phyloP scores from a whole-genome alignment of 768 basidiomycete species.

The Fistulinella prunicolor region DNA sequence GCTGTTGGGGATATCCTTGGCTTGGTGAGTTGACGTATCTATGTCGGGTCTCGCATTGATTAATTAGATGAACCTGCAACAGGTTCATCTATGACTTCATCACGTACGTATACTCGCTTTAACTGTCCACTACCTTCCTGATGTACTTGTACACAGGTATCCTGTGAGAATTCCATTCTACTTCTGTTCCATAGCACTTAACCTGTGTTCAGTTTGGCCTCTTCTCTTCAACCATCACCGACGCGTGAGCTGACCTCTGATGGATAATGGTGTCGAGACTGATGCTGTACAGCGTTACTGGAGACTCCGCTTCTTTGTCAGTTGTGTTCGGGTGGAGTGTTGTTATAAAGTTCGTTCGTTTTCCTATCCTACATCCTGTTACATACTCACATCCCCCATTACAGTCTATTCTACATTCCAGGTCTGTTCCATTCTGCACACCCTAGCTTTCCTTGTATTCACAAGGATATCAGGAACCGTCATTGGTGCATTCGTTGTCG shows the following conservation, averaged over 20 bases:
- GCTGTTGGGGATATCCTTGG: slow-evolving; percentile 69
- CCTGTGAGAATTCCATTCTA: slow-evolving; percentile 45
- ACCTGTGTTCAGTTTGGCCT: slow-evolving; percentile 59
- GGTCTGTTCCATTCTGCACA: slow-evolving; percentile 28
- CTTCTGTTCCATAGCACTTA: neutral
- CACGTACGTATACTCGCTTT: slow-evolving; percentile 42
- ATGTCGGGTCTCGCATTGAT: neutral
- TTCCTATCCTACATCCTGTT: neutral
- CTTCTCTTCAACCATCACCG: slow-evolving; percentile 74
- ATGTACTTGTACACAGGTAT: slow-evolving; percentile 43
- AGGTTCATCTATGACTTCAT: slow-evolving; percentile 84
- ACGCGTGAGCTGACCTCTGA: slow-evolving; percentile 43
- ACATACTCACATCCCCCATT: slow-evolving; percentile 7
- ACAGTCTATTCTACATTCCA: slow-evolving; percentile 64
- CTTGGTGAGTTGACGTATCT: slow-evolving; percentile 49
- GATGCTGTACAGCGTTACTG: slow-evolving; percentile 50
- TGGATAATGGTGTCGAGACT: neutral
- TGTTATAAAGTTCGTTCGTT: slow-evolving; percentile 65
- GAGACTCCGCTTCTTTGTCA: slow-evolving; percentile 45
- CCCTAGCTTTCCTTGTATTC: slow-evolving; percentile 7
- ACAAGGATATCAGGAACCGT: slow-evolving; percentile 46
- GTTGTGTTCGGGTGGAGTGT: slow-evolving; percentile 82
- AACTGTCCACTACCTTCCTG: too few relatives aligned
- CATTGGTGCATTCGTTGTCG: slow-evolving; percentile 71
- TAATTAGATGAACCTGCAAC: neutral